Evolutionary conservation across 192 early-diverging fungal genomes (phyloP).

Genomic region (Chytriomyces confervae): DNA sequence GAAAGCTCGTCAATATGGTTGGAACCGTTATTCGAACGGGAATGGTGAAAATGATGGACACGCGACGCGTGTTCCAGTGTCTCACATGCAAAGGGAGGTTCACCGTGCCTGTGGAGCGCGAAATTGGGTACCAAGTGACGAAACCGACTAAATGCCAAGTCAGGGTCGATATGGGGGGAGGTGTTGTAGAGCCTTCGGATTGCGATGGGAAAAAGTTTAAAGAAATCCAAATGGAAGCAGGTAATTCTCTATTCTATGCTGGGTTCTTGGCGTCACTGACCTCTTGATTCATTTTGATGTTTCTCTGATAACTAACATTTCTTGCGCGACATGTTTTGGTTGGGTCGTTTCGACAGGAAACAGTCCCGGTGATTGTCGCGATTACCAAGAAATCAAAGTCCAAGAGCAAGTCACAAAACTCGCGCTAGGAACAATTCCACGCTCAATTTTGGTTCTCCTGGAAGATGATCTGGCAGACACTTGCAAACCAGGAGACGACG

Average conservation of each 20-base stretch:
- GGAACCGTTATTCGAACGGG: slow-evolving; percentile 67
- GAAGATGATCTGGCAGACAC: slow-evolving; percentile 93
- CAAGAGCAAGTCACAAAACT: slow-evolving; percentile 73
- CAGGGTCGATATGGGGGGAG: background rate
- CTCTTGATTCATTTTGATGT: background rate
- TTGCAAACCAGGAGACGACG: slow-evolving; percentile 77
- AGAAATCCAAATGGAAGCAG: slow-evolving; percentile 42
- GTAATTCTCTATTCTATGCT: slow-evolving; percentile 9
- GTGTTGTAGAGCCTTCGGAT: slow-evolving; percentile 23
- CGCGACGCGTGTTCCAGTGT: slow-evolving; percentile 58
- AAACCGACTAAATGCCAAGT: slow-evolving; percentile 61
- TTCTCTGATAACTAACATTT: background rate
- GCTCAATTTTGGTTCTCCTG: slow-evolving; percentile 53
- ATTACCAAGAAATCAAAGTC: slow-evolving; percentile 82
- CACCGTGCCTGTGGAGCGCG: slow-evolving; percentile 61
- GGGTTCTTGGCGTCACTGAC: background rate
- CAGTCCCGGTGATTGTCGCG: slow-evolving; percentile 58
- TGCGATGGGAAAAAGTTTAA: slow-evolving; percentile 64
- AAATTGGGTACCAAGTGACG: slow-evolving; percentile 67
- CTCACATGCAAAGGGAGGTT: slow-evolving; percentile 64
- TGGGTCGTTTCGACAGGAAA: slow-evolving; percentile 39
- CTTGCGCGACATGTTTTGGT: background rate
- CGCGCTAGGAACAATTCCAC: slow-evolving; percentile 64
- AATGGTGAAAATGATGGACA: slow-evolving; percentile 72
- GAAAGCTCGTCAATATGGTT: slow-evolving; percentile 61